Conservation (phyloP, 1,139 yeast species). For the Taphrina sp. region DNA sequence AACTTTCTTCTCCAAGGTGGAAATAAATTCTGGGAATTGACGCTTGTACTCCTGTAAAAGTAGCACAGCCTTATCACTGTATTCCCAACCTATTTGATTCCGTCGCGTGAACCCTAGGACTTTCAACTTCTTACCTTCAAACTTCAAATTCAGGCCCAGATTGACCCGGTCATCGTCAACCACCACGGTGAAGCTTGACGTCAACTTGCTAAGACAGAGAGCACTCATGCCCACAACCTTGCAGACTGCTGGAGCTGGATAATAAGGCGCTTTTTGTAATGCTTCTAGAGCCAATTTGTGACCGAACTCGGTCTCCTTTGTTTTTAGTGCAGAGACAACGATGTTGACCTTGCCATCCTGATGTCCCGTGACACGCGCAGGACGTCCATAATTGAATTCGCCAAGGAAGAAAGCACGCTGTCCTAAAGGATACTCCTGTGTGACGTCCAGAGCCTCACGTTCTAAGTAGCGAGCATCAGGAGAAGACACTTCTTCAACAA, state of each 20-base stretch:
- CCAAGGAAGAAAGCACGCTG: constrained; percentile 81
- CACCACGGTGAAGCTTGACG: constrained; percentile 66
- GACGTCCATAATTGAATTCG: constrained; percentile 85
- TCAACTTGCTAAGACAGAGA: constrained; percentile 68
- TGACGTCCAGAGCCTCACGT: constrained; percentile 72
- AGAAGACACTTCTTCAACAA: constrained; percentile 72
- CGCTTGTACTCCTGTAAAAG: constrained; percentile 61
- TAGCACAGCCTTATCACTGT: constrained; percentile 68
- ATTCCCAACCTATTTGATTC: constrained; percentile 75
- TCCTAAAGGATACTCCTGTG: constrained; percentile 74
- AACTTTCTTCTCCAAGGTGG: constrained; percentile 43
- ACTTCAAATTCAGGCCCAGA: constrained; percentile 81
- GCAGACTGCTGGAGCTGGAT: constrained; percentile 66
- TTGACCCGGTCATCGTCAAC: constrained; percentile 56
- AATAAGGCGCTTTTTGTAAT: constrained; percentile 56
- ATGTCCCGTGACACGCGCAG: constrained; percentile 62
- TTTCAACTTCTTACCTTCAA: constrained; percentile 73
- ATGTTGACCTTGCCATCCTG: constrained; percentile 46
- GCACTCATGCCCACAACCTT: constrained; percentile 59
- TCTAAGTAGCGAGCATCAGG: constrained; percentile 73
- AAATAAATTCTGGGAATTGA: constrained; percentile 63
- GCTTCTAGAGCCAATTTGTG: constrained; percentile 60
- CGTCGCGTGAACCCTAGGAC: constrained; percentile 83
- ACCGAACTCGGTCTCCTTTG: constrained; percentile 43
- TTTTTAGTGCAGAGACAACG: constrained; percentile 38